Conservation (phyloP, 208 protist genomes). For the Trypanosoma scelopori region DNA sequence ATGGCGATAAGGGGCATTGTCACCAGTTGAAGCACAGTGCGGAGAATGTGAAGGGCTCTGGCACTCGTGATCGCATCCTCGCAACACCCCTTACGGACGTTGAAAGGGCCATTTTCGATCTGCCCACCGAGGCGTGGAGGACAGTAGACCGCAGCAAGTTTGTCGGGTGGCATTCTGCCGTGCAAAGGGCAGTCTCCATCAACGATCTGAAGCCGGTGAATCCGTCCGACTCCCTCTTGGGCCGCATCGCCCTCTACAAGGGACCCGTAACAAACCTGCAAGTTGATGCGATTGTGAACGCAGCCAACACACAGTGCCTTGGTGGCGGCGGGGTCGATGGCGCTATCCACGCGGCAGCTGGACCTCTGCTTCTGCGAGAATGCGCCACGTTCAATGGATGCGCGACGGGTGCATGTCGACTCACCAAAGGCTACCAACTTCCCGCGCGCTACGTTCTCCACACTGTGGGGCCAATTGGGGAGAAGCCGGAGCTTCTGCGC, state of each 20-base stretch:
- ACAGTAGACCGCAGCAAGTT: conserved; percentile 22
- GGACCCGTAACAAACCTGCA: conserved; percentile 53
- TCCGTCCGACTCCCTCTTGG: conserved; percentile 24
- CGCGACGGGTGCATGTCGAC: conserved; percentile 44
- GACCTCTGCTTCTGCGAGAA: conserved; percentile 53
- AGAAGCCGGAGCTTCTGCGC: conserved; percentile 46
- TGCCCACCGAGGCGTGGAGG: conserved; percentile 38
- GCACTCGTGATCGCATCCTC: conserved; percentile 26
- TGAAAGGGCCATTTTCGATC: conserved; percentile 33
- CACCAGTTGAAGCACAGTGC: not conserved
- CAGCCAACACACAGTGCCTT: conserved; percentile 58
- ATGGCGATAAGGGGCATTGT: not conserved
- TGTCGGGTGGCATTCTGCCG: conserved; percentile 20
- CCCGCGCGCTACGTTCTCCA: conserved; percentile 72
- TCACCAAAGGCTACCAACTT: conserved; percentile 75
- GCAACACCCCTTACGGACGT: conserved; percentile 22
- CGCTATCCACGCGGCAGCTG: conserved; percentile 72
- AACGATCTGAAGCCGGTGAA: conserved; percentile 23
- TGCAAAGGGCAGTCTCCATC: conserved; percentile 13
- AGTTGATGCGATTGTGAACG: conserved; percentile 85
- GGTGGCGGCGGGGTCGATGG: conserved; percentile 86
- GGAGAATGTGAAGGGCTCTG: not conserved
- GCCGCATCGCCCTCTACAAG: conserved; percentile 34
- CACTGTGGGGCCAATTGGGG: conserved; percentile 78
- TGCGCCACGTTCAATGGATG: conserved; percentile 58